Conservation (phyloP, 768 basidiomycete genomes). For the Agrocybe pediades region DNA sequence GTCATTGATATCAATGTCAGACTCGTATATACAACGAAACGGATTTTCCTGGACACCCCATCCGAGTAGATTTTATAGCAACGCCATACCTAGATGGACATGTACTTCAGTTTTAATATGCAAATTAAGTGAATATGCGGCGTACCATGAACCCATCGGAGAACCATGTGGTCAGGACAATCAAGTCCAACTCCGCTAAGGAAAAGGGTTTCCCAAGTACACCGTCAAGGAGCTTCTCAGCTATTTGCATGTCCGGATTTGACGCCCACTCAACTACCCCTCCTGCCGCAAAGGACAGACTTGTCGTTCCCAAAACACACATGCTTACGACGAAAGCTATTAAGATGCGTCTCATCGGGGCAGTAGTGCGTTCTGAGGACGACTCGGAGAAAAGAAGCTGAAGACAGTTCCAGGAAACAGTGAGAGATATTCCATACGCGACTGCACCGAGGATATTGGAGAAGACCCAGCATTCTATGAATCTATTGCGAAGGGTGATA, state of each 20-base stretch:
- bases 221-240: neutral
- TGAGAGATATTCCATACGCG: slow-evolving; percentile 1
- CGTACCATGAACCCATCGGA: slow-evolving; percentile 12
- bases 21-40: neutral
- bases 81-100: slow-evolving; percentile 9
- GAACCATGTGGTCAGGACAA: slow-evolving; percentile 8
- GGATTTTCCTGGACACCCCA: neutral
- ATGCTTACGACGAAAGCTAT: neutral
- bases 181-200: neutral
- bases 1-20: neutral
- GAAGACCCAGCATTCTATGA: neutral
- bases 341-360: neutral
- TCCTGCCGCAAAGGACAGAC: neutral
- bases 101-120: neutral
- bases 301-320: slow-evolving; percentile 1
- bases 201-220: neutral
- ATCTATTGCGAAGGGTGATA: neutral
- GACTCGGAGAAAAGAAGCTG: neutral
- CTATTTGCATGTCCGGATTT: neutral
- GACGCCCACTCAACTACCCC: neutral
- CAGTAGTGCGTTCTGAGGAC: neutral
- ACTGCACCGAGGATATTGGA: neutral
- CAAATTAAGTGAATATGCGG: neutral
- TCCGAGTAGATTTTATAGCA: neutral
- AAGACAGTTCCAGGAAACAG: slow-evolving; percentile 3